phyloP scores from a whole-genome alignment of 257 asterid species.

The Craterostigma plantagineum region DNA sequence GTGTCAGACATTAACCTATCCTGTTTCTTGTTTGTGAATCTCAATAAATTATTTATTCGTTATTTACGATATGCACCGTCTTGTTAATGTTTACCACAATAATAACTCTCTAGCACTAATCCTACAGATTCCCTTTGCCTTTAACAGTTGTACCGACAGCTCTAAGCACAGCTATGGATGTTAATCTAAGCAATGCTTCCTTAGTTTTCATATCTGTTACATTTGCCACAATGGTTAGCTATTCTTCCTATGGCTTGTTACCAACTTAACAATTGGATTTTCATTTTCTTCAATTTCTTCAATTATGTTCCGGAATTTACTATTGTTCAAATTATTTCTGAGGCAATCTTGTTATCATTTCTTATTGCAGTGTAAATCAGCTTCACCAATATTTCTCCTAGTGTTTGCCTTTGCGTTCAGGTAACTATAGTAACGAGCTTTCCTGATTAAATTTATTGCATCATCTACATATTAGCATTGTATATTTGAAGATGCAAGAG shows the following conservation, averaged over 20 bases:
- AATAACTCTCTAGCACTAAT: conserved; percentile 37
- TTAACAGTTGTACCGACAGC: conserved; percentile 99
- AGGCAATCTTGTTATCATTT: neutral
- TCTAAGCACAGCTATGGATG: conserved; percentile 94
- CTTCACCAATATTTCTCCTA: conserved; percentile 95
- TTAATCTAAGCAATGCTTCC: conserved; percentile 90
- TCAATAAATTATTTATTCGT: no score
- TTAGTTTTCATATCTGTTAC: conserved; percentile 98
- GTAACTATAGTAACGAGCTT: conserved; percentile 11
- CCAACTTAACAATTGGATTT: no score
- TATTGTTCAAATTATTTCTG: no score
- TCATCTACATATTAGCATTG: no score
- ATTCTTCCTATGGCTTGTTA: conserved; percentile 5
- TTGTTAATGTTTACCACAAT: no score
- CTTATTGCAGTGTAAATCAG: conserved; percentile 94
- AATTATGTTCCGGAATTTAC: no score
- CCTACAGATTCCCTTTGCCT: conserved; percentile 91
- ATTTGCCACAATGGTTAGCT: conserved; percentile 91
- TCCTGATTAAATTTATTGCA: no score
- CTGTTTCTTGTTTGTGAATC: no score
- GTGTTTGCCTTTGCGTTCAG: conserved; percentile 96
- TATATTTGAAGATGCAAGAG: no score
- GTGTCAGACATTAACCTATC: no score
- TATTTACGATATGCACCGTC: no score
- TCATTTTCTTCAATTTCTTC: no score